Evolutionary conservation across 2,329 filamentous ascomycete species (phyloP).

Genomic region (Aspergillus glaucus): DNA sequence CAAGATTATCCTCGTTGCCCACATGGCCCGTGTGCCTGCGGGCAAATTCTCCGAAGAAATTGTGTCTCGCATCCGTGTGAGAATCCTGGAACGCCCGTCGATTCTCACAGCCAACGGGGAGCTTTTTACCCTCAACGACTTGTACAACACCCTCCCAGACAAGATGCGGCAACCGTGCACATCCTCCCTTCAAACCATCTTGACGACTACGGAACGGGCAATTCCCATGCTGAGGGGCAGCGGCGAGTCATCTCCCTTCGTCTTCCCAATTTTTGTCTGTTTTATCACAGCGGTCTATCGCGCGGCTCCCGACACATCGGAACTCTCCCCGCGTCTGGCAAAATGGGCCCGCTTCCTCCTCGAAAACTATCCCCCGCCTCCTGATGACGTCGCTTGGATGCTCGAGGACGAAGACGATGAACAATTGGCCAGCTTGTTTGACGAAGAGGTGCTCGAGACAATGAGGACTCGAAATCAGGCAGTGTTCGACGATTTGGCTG

Average conservation of each 20-base stretch:
- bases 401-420: conserved; percentile 25
- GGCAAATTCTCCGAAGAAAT: conserved; percentile 24
- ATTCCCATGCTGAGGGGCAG: conserved; percentile 15
- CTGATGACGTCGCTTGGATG: conserved; percentile 25
- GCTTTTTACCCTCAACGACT: conserved; percentile 26
- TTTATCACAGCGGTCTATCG: conserved; percentile 24
- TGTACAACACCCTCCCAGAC: conserved; percentile 23
- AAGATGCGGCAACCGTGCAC: conserved; percentile 20
- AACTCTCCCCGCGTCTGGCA: conserved; percentile 27
- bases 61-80: conserved; percentile 21
- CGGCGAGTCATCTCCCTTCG: conserved; percentile 18
- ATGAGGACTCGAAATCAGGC: conserved; percentile 8
- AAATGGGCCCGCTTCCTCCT: conserved; percentile 33
- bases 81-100: conserved; percentile 28
- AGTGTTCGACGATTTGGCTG: conserved; percentile 10
- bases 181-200: conserved; percentile 18
- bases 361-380: conserved; percentile 26
- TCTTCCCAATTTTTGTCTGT: conserved; percentile 28
- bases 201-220: conserved; percentile 12
- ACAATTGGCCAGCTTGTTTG: conserved; percentile 14
- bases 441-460: conserved; percentile 16
- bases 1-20: conserved; percentile 21
- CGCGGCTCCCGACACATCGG: conserved; percentile 6
- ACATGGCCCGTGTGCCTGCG: conserved; percentile 25
- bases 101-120: conserved; percentile 30